A percentile compares a stretch with the other conserved stretches of the same genome.
phyloP scores from a whole-genome alignment of 1,284 basidiomycete species.

The Microbotryum silenes-acaulis region DNA sequence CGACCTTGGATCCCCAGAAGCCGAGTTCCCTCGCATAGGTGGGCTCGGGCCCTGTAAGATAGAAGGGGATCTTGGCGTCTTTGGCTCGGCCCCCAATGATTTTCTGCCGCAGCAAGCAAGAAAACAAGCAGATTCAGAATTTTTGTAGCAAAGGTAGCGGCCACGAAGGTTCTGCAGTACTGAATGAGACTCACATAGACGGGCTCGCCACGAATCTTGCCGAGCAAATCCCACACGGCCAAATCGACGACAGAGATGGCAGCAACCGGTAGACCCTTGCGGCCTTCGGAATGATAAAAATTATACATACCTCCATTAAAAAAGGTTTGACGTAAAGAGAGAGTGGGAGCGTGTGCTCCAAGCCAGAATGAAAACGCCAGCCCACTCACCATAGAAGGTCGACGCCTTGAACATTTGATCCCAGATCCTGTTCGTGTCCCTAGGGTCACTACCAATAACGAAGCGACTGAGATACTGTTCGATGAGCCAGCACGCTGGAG shows the following conservation, averaged over 20 bases:
- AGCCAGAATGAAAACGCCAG: background rate
- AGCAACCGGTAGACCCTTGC: slow-evolving; percentile 49
- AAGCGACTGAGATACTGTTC: slow-evolving; percentile 50
- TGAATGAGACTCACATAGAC: slow-evolving; percentile 41
- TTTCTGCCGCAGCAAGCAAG: slow-evolving; percentile 34
- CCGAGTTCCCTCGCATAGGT: slow-evolving; percentile 44
- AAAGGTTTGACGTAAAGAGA: no score
- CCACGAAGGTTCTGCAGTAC: background rate
- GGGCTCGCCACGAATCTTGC: slow-evolving; percentile 50
- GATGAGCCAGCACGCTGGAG: slow-evolving; percentile 52
- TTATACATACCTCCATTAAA: no score
- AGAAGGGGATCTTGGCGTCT: slow-evolving; percentile 47
- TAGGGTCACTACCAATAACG: slow-evolving; percentile 48
- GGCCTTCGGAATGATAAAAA: slow-evolving; percentile 43
- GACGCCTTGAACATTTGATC: slow-evolving; percentile 42
- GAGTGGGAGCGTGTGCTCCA: no score
- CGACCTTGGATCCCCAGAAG: slow-evolving; percentile 50
- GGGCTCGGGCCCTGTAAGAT: slow-evolving; percentile 49
- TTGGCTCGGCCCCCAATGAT: slow-evolving; percentile 50
- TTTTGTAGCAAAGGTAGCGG: no score
- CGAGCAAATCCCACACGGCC: slow-evolving; percentile 51
- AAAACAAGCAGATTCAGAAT: background rate
- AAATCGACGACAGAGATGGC: slow-evolving; percentile 49
- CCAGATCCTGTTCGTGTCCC: slow-evolving; percentile 48
- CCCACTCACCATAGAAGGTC: background rate